Base-by-base conservation (phyloP, 2,329 filamentous ascomycete genomes). In the Phyllosticta paracitricarpa region DNA sequence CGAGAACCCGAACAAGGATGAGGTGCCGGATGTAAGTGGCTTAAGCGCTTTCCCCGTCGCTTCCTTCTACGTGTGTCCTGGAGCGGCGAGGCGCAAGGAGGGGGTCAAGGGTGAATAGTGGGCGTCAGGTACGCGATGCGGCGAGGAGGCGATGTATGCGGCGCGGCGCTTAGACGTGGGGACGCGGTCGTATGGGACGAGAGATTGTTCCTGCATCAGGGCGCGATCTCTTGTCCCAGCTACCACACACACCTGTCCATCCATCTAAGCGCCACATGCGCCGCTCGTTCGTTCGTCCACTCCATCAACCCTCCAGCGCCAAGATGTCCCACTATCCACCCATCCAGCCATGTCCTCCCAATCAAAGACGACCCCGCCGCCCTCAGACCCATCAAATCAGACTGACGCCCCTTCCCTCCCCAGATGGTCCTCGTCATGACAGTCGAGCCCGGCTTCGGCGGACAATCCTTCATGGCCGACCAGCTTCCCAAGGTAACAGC, bases 401-500 rank as follows among this genome's bases (percentile, higher is more conserved):
- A 48, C 14, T 30, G 9, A 30, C 4, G 28, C 30, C 26, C 14
- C 6, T 1, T 17, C 3, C 3, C 22, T 33, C 51, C 8, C 62
- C 64, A 97, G 93, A 99, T 99, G 94, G 91, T 96, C 48, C 85
- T 99, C 19, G 84, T 99, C 63, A 99, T 99, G 94, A 99, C 94
- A 1, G 94, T 99, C 53, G 85, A 99, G 77, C 94, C 94, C 54
- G 94, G 94, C 54, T 99, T 99, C 72, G 94, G 94, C 65, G 94
- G 94, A 6, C 94, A 99, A 73, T 97, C 96, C 72, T 99, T 99
- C 81, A 97, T 97, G 91, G 86, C 91, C 12, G 90, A 89, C 6
- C 91, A 96, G 78, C 84, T 99, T 67, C 91, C 93, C 71, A 99
- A 99, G 79, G 94, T 99, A 25, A 78, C 88, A 66, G 91, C 87